Evolutionary conservation across 1,139 yeast species (phyloP), one percentile per base, ranked within the genome.

Genomic region (Taiozyma sp.): DNA sequence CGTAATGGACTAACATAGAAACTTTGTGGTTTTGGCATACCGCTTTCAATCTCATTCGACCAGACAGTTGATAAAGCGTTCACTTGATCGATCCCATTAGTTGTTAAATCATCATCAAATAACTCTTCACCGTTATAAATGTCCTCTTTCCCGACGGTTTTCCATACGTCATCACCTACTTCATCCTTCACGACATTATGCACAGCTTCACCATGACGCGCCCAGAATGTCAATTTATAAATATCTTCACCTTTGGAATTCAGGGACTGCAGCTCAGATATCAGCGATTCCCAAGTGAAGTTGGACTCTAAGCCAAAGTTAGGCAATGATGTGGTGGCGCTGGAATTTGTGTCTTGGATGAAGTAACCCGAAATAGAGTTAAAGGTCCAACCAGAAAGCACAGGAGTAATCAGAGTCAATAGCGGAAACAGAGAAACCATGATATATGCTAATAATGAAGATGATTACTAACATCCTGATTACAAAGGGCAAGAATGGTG

Each of bases 161-260:
- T 70, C 88, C 88, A 83, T 30, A n/a, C 34, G 22, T 66, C 77
- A 16, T 72, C 85, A 24, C 48, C 45, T 21, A 72, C 63, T 40
- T 47, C 51, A n/a, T 41, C 46, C 7, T 42, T 42, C 8, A 53
- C 44, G 22, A 52, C 51, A 58, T 84, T 85, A 59, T 84, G 89
- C 66, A 71, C 76, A 0, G 89, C 89, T 65, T 84, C 84, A 21
- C 90, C 90, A 60, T 84, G 90, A 50, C 90, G 71, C 2, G 86
- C 87, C 51, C 82, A 69, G 53, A 80, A 76, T 4, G 83, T 56
- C 28, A 83, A 62, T 61, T 82, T 83, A 62, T 80, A 81, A 35
- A 67, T 75, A 49, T 74, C 68, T 1, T 58, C 58, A 1, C 61
- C 64, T 3, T 76, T 70, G 2, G 53, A 55, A 55, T 80, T 79